Evolutionary conservation across 1,284 basidiomycete genomes (phyloP).

Genomic region (Irpex rosettiformis): DNA sequence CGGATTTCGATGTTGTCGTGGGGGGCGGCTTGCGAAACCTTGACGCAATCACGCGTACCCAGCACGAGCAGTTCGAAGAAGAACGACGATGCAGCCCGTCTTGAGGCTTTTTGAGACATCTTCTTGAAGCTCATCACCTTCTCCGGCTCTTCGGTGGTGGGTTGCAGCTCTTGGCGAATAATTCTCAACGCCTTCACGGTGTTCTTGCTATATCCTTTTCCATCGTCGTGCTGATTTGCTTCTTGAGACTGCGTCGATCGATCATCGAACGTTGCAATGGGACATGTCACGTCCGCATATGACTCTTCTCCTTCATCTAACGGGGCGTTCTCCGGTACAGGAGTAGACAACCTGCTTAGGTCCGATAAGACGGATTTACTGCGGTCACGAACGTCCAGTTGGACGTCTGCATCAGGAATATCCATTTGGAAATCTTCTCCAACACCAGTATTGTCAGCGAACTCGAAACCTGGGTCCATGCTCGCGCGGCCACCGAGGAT

Average conservation of each 20-base stretch:
- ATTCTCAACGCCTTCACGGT: slow-evolving; percentile 88
- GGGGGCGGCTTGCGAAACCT: slow-evolving; percentile 67
- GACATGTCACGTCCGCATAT: slow-evolving; percentile 70
- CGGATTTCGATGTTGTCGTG: slow-evolving; percentile 87
- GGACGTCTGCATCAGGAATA: slow-evolving; percentile 31
- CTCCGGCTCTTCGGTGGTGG: slow-evolving; percentile 42
- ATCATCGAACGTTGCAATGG: slow-evolving; percentile 81
- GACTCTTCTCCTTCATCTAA: slow-evolving; percentile 57
- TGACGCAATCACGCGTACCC: slow-evolving; percentile 87
- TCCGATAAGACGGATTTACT: slow-evolving; percentile 44
- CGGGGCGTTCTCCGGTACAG: slow-evolving; percentile 48
- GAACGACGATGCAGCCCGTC: slow-evolving; percentile 90
- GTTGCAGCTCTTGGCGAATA: slow-evolving; percentile 74
- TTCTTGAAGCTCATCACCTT: slow-evolving; percentile 71
- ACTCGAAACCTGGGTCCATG: slow-evolving; percentile 44
- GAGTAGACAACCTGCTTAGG: slow-evolving; percentile 66
- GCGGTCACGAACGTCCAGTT: slow-evolving; percentile 36
- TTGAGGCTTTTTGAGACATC: slow-evolving; percentile 79
- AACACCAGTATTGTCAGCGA: slow-evolving; percentile 43
- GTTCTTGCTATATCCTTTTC: slow-evolving; percentile 84
- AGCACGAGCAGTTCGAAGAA: slow-evolving; percentile 97
- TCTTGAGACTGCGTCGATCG: slow-evolving; percentile 45
- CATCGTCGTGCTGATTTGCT: slow-evolving; percentile 47
- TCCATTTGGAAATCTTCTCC: slow-evolving; percentile 68
- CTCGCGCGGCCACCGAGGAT: slow-evolving; percentile 44